These are phyloP conservation scores for Phenoliferia sp. DNA, from an alignment of 1,284 basidiomycete genomes.

Conservation along the genomic window DNA sequence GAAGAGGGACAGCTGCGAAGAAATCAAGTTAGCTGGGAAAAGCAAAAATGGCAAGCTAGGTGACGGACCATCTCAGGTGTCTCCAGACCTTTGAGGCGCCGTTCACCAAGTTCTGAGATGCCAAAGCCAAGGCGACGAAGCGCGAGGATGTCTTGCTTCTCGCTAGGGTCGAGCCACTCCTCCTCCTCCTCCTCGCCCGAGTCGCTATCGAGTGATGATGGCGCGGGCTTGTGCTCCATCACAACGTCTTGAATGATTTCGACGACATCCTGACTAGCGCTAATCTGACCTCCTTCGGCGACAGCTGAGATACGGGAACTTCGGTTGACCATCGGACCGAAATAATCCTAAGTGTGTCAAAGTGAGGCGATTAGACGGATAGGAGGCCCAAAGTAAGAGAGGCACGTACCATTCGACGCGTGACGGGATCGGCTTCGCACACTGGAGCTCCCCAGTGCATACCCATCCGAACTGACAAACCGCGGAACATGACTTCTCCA, in stretches of 20 bases:
- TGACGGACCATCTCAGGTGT: conserved; percentile 24
- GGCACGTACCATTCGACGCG: conserved; percentile 77
- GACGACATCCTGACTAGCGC: conserved; percentile 84
- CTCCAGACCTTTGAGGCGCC: conserved; percentile 90
- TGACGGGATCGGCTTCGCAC: conserved; percentile 91
- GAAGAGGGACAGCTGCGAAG: conserved; percentile 62
- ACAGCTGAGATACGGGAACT: conserved; percentile 77
- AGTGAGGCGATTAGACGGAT: background rate
- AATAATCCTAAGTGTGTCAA: conserved; percentile 61
- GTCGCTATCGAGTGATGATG: conserved; percentile 35
- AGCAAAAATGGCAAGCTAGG: background rate
- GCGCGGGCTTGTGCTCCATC: conserved; percentile 38
- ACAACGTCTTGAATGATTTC: conserved; percentile 63
- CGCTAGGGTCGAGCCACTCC: conserved; percentile 37
- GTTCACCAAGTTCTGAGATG: conserved; percentile 76
- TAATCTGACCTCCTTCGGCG: conserved; percentile 90
- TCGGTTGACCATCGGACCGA: conserved; percentile 89
- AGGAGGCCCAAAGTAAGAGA: conserved; percentile 29
- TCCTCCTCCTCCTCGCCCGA: conserved; percentile 48
- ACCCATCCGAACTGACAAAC: conserved; percentile 94
- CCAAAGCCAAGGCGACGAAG: conserved; percentile 70
- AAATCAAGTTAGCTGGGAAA: background rate
- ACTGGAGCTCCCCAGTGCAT: conserved; percentile 89
- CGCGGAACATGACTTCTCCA: conserved; percentile 73
- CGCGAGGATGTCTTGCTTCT: conserved; percentile 44